A percentile compares a stretch with the other conserved stretches of the same genome.
phyloP scores from a whole-genome alignment of 1,284 basidiomycete genomes.

The Cerrena zonata region DNA sequence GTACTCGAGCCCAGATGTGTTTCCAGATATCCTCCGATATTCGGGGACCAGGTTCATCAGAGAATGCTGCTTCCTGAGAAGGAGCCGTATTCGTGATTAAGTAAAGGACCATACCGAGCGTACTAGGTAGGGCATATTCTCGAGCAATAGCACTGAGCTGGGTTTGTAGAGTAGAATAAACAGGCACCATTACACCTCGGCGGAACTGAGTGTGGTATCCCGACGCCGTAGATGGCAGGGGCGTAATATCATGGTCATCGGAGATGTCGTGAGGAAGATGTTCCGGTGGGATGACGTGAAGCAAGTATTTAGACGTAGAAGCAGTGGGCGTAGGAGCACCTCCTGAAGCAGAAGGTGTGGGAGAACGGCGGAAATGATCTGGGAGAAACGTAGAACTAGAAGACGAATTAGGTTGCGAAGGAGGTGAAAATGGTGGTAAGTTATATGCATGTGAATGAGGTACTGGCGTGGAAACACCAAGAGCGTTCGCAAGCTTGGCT shows the following conservation, averaged over 20 bases:
- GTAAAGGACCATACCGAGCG: constrained; percentile 71
- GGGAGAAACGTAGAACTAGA: constrained; percentile 33
- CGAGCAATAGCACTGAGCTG: constrained; percentile 78
- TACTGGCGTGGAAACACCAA: constrained; percentile 68
- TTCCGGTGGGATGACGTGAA: constrained; percentile 71
- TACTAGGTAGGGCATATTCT: constrained; percentile 80
- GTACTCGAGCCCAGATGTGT: constrained; percentile 69
- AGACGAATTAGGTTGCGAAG: constrained; percentile 24
- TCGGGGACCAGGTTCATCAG: constrained; percentile 63
- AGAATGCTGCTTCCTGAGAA: constrained; percentile 16
- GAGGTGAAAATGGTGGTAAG: constrained; percentile 26
- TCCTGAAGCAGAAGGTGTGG: constrained; percentile 47
- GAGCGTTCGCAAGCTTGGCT: constrained; percentile 75
- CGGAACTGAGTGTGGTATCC: constrained; percentile 74
- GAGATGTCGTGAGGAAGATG: constrained; percentile 55
- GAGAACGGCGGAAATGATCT: constrained; percentile 48
- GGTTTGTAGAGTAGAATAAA: constrained; percentile 64
- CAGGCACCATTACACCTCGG: constrained; percentile 69
- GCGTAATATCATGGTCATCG: constrained; percentile 42
- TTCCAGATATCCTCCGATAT: constrained; percentile 81
- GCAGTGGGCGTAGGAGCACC: constrained; percentile 36
- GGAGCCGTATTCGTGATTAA: constrained; percentile 41
- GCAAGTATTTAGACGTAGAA: constrained; percentile 55
- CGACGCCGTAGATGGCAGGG: constrained; percentile 50
- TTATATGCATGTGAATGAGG: constrained; percentile 36